phyloP scores from a whole-genome alignment of 2,329 filamentous ascomycete genomes.

The Monosporascus sp. region DNA sequence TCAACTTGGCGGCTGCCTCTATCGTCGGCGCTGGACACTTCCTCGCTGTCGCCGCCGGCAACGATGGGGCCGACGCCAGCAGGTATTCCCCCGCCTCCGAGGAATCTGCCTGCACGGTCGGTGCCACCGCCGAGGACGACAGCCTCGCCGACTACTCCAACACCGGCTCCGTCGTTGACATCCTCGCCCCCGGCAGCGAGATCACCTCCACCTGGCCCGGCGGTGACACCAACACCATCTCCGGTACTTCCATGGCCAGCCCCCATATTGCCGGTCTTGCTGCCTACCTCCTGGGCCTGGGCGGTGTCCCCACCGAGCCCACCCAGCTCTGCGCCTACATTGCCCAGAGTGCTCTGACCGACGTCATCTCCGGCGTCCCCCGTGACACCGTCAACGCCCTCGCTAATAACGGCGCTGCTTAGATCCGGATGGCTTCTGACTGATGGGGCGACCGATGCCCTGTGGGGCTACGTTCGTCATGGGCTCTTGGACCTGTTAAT shows the following conservation, averaged over 20 bases:
- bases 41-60: slow-evolving; percentile 15
- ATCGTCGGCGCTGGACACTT: slow-evolving; percentile 11
- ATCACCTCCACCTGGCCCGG: not conserved
- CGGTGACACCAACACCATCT: not conserved
- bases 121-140: slow-evolving; percentile 8
- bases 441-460: too few relatives aligned
- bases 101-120: slow-evolving; percentile 13
- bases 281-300: slow-evolving; percentile 2
- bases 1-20: slow-evolving; percentile 9
- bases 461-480: too few relatives aligned
- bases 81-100: slow-evolving; percentile 12
- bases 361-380: not conserved
- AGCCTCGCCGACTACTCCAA: slow-evolving; percentile 11
- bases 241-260: not conserved
- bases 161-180: slow-evolving; percentile 11
- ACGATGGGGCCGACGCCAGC: slow-evolving; percentile 14
- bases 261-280: slow-evolving; percentile 4
- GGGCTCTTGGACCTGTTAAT: too few relatives aligned
- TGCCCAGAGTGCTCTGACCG: not conserved
- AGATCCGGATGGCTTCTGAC: not conserved
- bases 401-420: slow-evolving; percentile 1
- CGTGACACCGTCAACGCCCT: not conserved
- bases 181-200: slow-evolving; percentile 12
- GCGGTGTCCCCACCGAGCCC: not conserved
- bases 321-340: not conserved